Evolutionary conservation across 345 rosid species (phyloP).

Genomic region (Citrus maxima): DNA sequence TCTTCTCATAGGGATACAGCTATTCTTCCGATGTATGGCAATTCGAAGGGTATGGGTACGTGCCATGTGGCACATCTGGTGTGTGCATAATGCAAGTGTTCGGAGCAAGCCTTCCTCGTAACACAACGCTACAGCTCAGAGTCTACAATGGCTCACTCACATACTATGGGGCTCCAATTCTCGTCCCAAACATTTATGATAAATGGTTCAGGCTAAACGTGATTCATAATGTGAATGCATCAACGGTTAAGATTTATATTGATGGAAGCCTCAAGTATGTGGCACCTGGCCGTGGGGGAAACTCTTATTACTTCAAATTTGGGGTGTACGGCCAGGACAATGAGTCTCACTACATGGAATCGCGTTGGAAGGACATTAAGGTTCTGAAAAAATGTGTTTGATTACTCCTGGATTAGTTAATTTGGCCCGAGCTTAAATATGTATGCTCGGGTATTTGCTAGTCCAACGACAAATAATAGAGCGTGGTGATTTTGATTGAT

Average conservation of each 20-base stretch:
- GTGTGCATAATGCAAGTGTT: neutral
- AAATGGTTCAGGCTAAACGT: conserved; percentile 29
- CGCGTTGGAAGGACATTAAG: conserved; percentile 26
- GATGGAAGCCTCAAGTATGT: conserved; percentile 2
- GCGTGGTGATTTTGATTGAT: no score
- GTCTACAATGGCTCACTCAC: neutral
- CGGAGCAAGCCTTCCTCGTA: neutral
- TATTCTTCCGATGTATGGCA: neutral
- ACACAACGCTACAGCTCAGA: neutral
- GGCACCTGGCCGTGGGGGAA: conserved; percentile 17
- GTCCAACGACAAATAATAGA: no score
- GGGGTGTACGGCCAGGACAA: conserved; percentile 25
- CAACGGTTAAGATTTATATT: conserved; percentile 12
- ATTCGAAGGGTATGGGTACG: neutral
- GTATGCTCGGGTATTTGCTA: no score
- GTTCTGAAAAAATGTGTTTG: conserved; percentile 2
- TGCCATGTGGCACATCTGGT: neutral
- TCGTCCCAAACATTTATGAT: conserved; percentile 19
- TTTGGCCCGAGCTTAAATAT: no score
- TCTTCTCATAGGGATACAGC: neutral
- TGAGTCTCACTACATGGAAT: conserved; percentile 23
- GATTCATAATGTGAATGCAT: conserved; percentile 18
- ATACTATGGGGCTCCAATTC: neutral
- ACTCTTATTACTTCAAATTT: conserved; percentile 23
- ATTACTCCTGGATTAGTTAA: neutral